Conservation (phyloP, 257 asterid species). For the Nicotiana paniculata region DNA sequence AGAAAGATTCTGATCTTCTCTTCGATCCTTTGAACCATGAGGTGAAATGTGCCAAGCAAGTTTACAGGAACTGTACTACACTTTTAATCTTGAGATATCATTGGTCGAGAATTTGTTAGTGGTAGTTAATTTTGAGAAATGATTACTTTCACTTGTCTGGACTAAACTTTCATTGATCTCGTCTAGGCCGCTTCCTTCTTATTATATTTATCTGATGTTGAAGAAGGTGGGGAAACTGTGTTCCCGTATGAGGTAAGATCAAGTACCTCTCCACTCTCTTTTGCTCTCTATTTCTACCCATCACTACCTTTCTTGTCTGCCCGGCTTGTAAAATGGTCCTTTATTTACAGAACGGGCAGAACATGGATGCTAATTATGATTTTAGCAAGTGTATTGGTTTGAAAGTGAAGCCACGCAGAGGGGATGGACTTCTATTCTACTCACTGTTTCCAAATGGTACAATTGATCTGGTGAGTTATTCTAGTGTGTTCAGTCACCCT, state of each 20-base stretch:
- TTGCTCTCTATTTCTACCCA: neutral
- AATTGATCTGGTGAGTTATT: conserved; percentile 66
- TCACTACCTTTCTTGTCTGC: neutral
- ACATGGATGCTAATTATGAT: conserved; percentile 62
- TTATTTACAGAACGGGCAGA: conserved; percentile 55
- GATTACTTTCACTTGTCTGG: conserved; percentile 9
- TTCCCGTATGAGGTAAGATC: conserved; percentile 77
- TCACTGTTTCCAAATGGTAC: conserved; percentile 80
- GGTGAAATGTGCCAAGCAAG: neutral
- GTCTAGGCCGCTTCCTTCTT: conserved; percentile 84
- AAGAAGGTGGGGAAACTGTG: conserved; percentile 98
- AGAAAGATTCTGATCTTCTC: neutral
- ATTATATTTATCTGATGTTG: conserved; percentile 84
- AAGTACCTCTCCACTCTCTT: neutral
- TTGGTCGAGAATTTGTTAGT: neutral
- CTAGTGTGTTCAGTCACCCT: neutral
- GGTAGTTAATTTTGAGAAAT: neutral
- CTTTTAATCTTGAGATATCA: conserved; percentile 5
- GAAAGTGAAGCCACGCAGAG: conserved; percentile 80
- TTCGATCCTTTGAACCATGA: neutral
- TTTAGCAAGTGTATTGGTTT: conserved; percentile 63
- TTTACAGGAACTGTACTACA: neutral
- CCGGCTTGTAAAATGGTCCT: neutral
- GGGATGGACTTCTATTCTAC: conserved; percentile 94
- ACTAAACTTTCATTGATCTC: conserved; percentile 7